Base-by-base conservation (phyloP, 208 protist genomes). In the Trypanosoma mega region DNA sequence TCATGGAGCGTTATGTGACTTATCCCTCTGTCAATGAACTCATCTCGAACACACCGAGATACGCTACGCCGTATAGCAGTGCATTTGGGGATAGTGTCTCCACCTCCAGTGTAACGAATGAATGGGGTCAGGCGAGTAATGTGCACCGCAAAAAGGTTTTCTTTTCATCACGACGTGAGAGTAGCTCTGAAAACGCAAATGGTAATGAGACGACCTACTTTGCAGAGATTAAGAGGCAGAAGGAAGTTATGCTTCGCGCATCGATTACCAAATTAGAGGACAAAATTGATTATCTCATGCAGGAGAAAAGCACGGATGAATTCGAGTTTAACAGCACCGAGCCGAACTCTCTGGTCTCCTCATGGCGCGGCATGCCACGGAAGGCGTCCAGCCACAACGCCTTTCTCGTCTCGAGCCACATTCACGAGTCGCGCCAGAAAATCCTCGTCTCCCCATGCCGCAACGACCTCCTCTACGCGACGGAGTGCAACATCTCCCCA, bases 401-500 rank as follows among this genome's bases (percentile, higher is more conserved):
- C 24, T n/a, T 31, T 46, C 59, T n/a, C n/a, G 8, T 27, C 2
- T 39, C 29, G 2, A 46, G 34, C 26, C 30, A 56, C 34, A 49
- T 64, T n/a, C 59, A 64, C 33, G 48, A 64, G 18, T 64, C 59
- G 6, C 8, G 37, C 0, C 20, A 37, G 4, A 4, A 2, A 9
- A 18, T 7, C 8, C n/a, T 21, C 18, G 16, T 14, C n/a, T 31
- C 18, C n/a, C 62, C 62, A 5, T 60, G 62, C 36, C 34, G 62
- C 37, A 50, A 39, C 20, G 62, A 68, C 20, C 34, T 46, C 43
- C 0, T 68, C n/a, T 68, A 60, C n/a, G 62, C 62, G 3, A 44
- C 29, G 33, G 37, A 54, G n/a, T n/a, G 29, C 56, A 51, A 48
- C 41, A 21, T 23, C 36, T n/a, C n/a, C n/a, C n/a, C n/a, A n/a